Evolutionary conservation across 2,329 filamentous ascomycete species (phyloP), one percentile per base, ranked within the genome.

Genomic region (Venturia carpophila): DNA sequence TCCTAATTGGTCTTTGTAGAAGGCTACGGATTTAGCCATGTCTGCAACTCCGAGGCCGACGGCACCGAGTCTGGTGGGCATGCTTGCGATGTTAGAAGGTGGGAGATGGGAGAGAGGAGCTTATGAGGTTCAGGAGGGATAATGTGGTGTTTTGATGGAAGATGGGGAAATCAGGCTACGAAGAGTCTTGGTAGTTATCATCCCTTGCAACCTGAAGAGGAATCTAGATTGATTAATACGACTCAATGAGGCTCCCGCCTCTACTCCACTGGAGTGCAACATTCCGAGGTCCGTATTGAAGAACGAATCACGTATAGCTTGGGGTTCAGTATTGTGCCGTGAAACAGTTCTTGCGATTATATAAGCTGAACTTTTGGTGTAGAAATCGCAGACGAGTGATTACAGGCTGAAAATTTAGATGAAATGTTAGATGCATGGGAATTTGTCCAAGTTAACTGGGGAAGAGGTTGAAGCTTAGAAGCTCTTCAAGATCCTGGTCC

Each of bases 51-150:
- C 62, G 34, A 63, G 24, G 24, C 62, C 43, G 24, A 55, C 10
- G 62, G 42, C 62, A 13, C 62, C 62, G 34, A 52, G 62, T 39
- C 19, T 52, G 24, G 42, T 47, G 10, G 62, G 43, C 62, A 63
- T 63, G 43, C 39, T 63, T 47, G 42, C 19, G 43, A 15, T 27
- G 21, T 13, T 52, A 3, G 19, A 5, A 37, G 3, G 21, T 15
- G 41, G 41, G 17, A 41, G 58, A 30, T 4, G 19, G 17, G 17
- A 45, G 13, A 45, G 9, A 21, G 27, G n/a, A 1, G 17, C 4
- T 37, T 30, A 11, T 60, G 34, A 7, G 19, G 21, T 27, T 24
- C 21, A 30, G 47, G n/a, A 27, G n/a, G 21, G 27, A 7, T 42
- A 52, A 7, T 27, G n/a, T 15, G 47, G 21, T 30, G 47, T 10